Evolutionary conservation across 2,329 filamentous ascomycete genomes (phyloP).

Genomic region (Penicillium sp.): DNA sequence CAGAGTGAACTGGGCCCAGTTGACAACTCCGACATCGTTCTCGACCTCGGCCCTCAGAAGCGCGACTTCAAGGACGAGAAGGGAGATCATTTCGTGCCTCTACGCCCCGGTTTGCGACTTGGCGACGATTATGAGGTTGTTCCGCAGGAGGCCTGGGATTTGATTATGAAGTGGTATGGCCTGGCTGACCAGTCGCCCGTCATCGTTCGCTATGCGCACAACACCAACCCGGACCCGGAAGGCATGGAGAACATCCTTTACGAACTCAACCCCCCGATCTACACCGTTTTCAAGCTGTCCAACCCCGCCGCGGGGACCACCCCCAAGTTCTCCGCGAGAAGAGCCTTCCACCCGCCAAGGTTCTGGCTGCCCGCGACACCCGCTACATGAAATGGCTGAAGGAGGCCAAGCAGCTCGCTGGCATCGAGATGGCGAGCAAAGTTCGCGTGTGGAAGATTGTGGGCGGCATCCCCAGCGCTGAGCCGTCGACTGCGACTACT

Average conservation of each 20-base stretch:
- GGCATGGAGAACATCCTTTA: slow-evolving; percentile 66
- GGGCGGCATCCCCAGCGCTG: slow-evolving; percentile 41
- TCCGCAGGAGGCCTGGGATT: slow-evolving; percentile 72
- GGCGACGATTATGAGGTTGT: slow-evolving; percentile 72
- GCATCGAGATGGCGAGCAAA: slow-evolving; percentile 65
- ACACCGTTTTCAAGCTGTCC: slow-evolving; percentile 76
- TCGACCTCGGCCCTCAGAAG: slow-evolving; percentile 47
- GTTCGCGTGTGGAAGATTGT: slow-evolving; percentile 69
- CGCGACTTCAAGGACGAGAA: slow-evolving; percentile 42
- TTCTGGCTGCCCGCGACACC: slow-evolving; percentile 67
- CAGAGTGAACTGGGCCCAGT: slow-evolving; percentile 69
- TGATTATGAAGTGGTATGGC: slow-evolving; percentile 78
- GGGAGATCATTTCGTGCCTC: slow-evolving; percentile 60
- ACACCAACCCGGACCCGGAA: slow-evolving; percentile 57
- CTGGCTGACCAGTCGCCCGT: slow-evolving; percentile 62
- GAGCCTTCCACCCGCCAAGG: slow-evolving; percentile 56
- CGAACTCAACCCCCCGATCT: slow-evolving; percentile 78
- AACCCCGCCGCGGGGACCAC: slow-evolving; percentile 53
- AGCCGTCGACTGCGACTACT: slow-evolving; percentile 42
- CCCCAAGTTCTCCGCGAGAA: slow-evolving; percentile 58
- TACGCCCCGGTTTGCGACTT: slow-evolving; percentile 61
- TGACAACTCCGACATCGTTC: slow-evolving; percentile 78
- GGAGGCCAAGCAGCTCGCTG: slow-evolving; percentile 62
- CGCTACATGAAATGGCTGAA: slow-evolving; percentile 70
- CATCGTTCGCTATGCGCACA: slow-evolving; percentile 71